Evolutionary conservation across 441 rosid species (phyloP), one percentile per base, ranked within the genome.

Genomic region (Gossypium schwendimanii): DNA sequence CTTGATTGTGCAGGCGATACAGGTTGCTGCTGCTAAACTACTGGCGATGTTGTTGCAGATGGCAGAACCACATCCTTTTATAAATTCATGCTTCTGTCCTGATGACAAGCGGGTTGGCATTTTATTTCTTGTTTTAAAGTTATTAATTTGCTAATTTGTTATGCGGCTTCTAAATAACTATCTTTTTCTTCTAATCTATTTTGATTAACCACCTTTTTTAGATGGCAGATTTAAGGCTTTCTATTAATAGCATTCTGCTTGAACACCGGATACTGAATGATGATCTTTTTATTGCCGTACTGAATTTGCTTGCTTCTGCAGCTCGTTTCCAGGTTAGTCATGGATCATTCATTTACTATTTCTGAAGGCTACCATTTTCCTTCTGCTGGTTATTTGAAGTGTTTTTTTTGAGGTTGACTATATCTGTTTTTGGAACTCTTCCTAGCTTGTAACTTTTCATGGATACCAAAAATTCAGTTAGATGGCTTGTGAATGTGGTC

Each of bases 311-410:
- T 45, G 81, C 88, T 73, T 84, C 89, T 78, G 90, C 93, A 6
- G 94, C 99, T 69, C 79, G 79, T 73, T 87, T 83, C 86, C 97
- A 96, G 97, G 98, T 91, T 70, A 73, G 81, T 84, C 79, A 36
- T 54, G 31, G 14, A 4, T 23, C 50, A 67, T 71, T 66, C 20
- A 45, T 45, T 65, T 65, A 17, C 55, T 23, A 65, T 36, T 65
- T 71, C 15, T 72, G 50, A 18, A 28, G 53, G 53, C 6, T 44
- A 21, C 10, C 26, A 8, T 28, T n/a, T 36, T 20, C 55, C 17
- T 61, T 63, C 14, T 20, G 60, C 2, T 21, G 21, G 70, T 54
- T 9, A 52, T 54, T 65, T 18, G 45, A 21, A 63, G 33, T 28
- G 6, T 28, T 28, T 28, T 6, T 11, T 8, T 44, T 21, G 11